Base-by-base conservation (phyloP, 805 yeast genomes). In the Candida argentea region DNA sequence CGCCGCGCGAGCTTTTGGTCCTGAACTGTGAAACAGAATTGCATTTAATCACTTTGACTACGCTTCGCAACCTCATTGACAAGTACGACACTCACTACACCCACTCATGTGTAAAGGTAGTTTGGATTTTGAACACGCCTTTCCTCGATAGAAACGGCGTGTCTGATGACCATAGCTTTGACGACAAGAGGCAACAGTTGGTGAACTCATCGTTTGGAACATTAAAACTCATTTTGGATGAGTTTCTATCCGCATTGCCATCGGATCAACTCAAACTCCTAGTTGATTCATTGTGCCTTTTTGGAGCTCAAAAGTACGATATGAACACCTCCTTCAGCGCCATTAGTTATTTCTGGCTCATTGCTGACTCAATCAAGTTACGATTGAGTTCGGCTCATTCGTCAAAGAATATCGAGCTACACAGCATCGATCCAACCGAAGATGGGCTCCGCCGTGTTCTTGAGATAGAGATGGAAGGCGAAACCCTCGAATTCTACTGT, bases 321-420 rank as follows among this genome's bases (percentile, higher is more conserved):
- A 51, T 89, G 38, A 89, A 89, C 48, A 82, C 85, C 13, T 83
- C 96, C 0, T 86, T 89, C 47, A 83, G 94, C 27, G 77, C 95
- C 0, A 81, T 86, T 6, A 83, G 95, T 40, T 81, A 86, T 39
- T 87, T 86, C 44, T 89, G 97, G 97, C 51, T 81, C 10, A 73
- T 91, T 3, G 82, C 95, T 40, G 97, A 91, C 43, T 74, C 76
- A 33, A 52, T 61, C 20, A 55, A 52, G 27, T 38, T 46, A 8
- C 20, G 10, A 8, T 18, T 18, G 20, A 42, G 47, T 28, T 40
- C 27, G 5, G 26, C 27, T 3, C 20, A 16, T 8, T 14, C 12
- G 10, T 17, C 18, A 21, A 24, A 11, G 18, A 12, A 22, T 26
- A 13, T 20, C 17, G 11, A 27, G 28, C 20, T 19, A 27, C 14